Conservation (phyloP, 2,329 filamentous ascomycete species). For the Fusarium liriodendri region DNA sequence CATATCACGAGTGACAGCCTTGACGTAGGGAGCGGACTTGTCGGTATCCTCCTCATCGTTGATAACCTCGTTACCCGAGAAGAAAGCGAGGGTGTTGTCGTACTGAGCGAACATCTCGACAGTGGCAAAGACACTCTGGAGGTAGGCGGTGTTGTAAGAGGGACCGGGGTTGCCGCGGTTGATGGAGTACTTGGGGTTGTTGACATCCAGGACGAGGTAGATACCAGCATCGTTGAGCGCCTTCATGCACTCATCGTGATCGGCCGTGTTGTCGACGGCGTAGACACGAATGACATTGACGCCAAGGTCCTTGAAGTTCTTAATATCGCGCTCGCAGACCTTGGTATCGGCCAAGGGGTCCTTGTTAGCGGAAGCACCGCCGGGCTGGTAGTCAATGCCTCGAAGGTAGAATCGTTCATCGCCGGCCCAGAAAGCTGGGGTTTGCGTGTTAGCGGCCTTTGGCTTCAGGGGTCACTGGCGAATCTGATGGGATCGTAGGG, state of each 20-base stretch:
- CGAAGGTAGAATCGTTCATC: slow-evolving; percentile 68
- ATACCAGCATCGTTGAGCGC: slow-evolving; percentile 85
- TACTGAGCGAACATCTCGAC: slow-evolving; percentile 87
- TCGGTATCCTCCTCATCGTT: slow-evolving; percentile 74
- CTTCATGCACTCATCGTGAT: slow-evolving; percentile 89
- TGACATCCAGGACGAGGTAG: slow-evolving; percentile 92
- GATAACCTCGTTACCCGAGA: slow-evolving; percentile 85
- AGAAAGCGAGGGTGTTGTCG: slow-evolving; percentile 87
- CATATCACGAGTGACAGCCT: slow-evolving; percentile 82
- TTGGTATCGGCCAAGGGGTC: slow-evolving; percentile 81
- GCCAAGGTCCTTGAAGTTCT: slow-evolving; percentile 84
- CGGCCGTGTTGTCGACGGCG: slow-evolving; percentile 85
- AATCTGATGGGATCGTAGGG: not conserved
- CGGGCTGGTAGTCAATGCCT: slow-evolving; percentile 73
- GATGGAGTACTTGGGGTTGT: slow-evolving; percentile 89
- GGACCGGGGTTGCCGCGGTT: slow-evolving; percentile 80
- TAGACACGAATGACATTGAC: slow-evolving; percentile 95
- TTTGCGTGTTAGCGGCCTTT: not conserved
- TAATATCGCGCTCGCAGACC: slow-evolving; percentile 82
- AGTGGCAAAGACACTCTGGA: slow-evolving; percentile 87
- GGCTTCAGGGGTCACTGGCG: not conserved
- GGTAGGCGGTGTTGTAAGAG: slow-evolving; percentile 89
- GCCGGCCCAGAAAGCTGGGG: slow-evolving; percentile 65
- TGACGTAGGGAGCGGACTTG: slow-evolving; percentile 77
- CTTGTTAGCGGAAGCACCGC: slow-evolving; percentile 63